Evolutionary conservation across 108 stramenopile species (phyloP), one percentile per base, ranked within the genome.

Genomic region (Cyclotella atomus): DNA sequence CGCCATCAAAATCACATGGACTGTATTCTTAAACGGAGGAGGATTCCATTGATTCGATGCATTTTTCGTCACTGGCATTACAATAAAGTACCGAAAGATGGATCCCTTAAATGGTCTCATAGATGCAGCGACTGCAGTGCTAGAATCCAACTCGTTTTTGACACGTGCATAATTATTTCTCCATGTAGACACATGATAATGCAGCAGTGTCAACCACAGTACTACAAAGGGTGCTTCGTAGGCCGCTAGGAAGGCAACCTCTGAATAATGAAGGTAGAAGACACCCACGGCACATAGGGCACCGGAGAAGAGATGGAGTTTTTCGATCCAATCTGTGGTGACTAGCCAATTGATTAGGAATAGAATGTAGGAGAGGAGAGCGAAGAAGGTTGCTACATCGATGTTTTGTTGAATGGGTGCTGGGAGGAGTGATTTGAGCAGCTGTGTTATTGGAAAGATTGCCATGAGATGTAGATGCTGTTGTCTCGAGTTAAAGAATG

Each of bases 11-110:
- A 70, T 10, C 16, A 81, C 60, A 35, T 81, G 79, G 2, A 75
- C 45, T 27, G 73, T 54, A 55, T 81, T 81, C 66, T 70, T 73
- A 43, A 74, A 81, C 12, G 79, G 79, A 12, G 79, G 79, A 33
- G 79, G 45, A 52, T 81, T 75, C 79, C 79, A 81, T 59, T 81
- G 79, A 69, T 74, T 74, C 23, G 74, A 59, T 0, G 79, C 73
- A 65, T 75, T 81, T 44, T 81, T 81, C 21, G 73, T 59, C 6
- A 49, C 50, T 12, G 79, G 79, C 17, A 44, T 30, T 4, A 70
- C 68, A 27, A 81, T 75, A 30, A 81, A 81, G 73, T 60, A 81
- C 19, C 79, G 14, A 29, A 81, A 70, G 24, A 81, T 64, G 19
- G 79, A 81, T 46, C 79, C 79, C 34, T 70, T 19, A 20, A 64